phyloP scores from a whole-genome alignment of 352 stramenopile genomes.

The Globisporangium echinulatum region DNA sequence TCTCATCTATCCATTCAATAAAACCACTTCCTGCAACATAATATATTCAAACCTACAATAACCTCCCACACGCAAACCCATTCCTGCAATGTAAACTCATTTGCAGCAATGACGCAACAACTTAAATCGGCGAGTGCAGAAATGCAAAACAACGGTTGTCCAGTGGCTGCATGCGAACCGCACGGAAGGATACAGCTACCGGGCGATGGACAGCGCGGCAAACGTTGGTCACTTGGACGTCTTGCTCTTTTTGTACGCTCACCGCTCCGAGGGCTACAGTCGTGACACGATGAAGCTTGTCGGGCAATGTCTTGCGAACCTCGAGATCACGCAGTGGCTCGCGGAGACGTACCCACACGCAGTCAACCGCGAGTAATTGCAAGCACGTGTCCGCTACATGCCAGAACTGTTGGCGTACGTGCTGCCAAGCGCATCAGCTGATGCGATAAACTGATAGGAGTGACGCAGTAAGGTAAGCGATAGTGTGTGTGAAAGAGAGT shows the following conservation, averaged over 20 bases:
- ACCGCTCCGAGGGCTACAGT: neutral
- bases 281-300: neutral
- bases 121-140: too few relatives aligned
- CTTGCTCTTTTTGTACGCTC: neutral
- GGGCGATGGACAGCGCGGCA: too few relatives aligned
- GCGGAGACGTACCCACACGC: neutral
- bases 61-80: too few relatives aligned
- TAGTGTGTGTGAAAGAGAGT: too few relatives aligned
- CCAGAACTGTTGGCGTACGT: neutral
- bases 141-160: neutral
- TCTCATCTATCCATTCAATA: too few relatives aligned
- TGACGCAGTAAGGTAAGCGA: too few relatives aligned
- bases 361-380: neutral
- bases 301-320: neutral
- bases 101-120: too few relatives aligned
- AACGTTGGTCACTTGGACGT: conserved; percentile 12
- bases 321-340: neutral
- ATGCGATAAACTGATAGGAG: neutral
- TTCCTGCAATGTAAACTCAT: too few relatives aligned
- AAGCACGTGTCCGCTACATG: neutral
- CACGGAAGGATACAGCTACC: neutral
- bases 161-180: neutral
- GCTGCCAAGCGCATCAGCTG: neutral
- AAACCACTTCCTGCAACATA: too few relatives aligned
- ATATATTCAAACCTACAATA: too few relatives aligned